Base-by-base conservation (phyloP, 768 basidiomycete species). In the Porphyrellus cyaneotinctus region DNA sequence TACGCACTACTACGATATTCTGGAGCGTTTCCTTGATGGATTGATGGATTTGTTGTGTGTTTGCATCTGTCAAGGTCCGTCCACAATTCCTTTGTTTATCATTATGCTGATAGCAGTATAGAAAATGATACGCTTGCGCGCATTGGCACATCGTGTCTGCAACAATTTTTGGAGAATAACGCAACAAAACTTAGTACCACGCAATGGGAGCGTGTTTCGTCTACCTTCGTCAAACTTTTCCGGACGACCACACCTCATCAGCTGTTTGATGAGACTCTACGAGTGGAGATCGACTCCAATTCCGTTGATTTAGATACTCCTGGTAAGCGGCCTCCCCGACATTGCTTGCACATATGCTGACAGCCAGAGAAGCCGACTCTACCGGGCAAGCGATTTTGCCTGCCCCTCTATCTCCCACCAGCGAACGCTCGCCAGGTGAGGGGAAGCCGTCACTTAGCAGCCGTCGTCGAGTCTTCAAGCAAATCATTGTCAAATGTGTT, bases 401-500 rank as follows among this genome's bases (percentile, higher is more conserved):
- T 13, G 91, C 95, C 6, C 95, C 95, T 10, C 78, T 98, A 32
- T 88, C 89, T 22, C 87, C 91, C 5, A 77, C 80, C n/a, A 76
- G 74, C 52, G 84, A 87, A 52, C 74, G 76, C 39, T 67, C 73
- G 12, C 77, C 72, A 52, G 58, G 71, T 9, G 79, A 78, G 57
- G 64, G 72, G 11, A 77, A 78, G 55, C 72, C 80, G n/a, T 81
- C 84, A 7, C 70, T 83, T 39, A 75, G 73, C 47, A 88, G 88
- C 58, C 85, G 94, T 49, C 84, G 91, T 41, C 81, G 85, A 38
- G 82, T 91, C 50, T 99, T 99, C 83, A 90, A 93, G 67, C 97
- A 98, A 69, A 98, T 99, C 72, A 98, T 99, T 56, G 94, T 97
- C 59, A 98, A 98, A 87, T 99, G 97, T 69, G 97, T 99, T 20